Evolutionary conservation across 352 stramenopile genomes (phyloP).

Genomic region (Phytophthora multivora): DNA sequence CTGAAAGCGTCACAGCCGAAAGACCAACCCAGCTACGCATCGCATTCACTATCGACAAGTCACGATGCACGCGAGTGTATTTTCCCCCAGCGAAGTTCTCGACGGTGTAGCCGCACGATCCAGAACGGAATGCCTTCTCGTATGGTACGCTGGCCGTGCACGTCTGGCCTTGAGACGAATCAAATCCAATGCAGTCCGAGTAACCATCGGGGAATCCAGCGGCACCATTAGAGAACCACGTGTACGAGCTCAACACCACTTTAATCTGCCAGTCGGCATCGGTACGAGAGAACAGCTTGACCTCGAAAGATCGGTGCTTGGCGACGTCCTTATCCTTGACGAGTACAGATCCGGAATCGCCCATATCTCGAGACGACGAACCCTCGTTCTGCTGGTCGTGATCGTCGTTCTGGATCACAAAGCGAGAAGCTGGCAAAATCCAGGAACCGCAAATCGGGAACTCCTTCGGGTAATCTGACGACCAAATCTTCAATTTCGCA

Average conservation of each 20-base stretch:
- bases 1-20: constrained; percentile 27
- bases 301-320: constrained; percentile 62
- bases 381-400: constrained; percentile 69
- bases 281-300: constrained; percentile 53
- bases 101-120: constrained; percentile 67
- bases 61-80: constrained; percentile 75
- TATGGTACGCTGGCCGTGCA: constrained; percentile 50
- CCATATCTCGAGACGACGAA: constrained; percentile 61
- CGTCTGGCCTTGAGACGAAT: constrained; percentile 32
- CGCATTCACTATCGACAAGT: constrained; percentile 67
- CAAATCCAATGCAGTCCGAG: constrained; percentile 51
- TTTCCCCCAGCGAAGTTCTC: constrained; percentile 53
- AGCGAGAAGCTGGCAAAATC: constrained; percentile 60
- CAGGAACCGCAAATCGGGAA: constrained; percentile 65
- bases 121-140: constrained; percentile 52
- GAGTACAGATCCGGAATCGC: constrained; percentile 54
- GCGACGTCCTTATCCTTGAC: constrained; percentile 58
- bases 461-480: constrained; percentile 66
- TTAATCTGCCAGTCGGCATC: constrained; percentile 70
- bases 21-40: constrained; percentile 65
- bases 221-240: constrained; percentile 49
- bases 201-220: constrained; percentile 60
- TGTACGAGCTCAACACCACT: constrained; percentile 76
- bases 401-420: constrained; percentile 81
- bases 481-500: constrained; percentile 81